Base-by-base conservation (phyloP, 495 filamentous ascomycete genomes). In the Hypoxylon fragiforme region DNA sequence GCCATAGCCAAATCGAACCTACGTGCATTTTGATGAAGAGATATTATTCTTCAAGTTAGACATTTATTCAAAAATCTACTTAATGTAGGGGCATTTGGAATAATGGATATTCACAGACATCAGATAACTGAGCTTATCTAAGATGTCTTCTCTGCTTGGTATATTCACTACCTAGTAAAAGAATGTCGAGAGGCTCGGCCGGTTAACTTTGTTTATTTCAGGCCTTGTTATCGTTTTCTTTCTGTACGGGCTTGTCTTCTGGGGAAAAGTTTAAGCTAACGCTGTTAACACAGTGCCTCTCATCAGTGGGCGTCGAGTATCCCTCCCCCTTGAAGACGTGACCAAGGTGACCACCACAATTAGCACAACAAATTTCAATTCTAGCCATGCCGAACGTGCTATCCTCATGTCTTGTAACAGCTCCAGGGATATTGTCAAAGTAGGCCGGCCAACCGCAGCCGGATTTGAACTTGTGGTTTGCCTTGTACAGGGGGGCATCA, bases 271-370 rank as follows among this genome's bases (percentile, higher is more conserved):
- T 92, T 74, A 98, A 76, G 70, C 89, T 95, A 15, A 97, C 72
- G 58, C 90, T 94, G 68, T 98, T 98, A 41, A 98, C 94, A 70
- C 94, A 98, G 74, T 98, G 94, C 43, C 94, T 76, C 83, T 97
- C 92, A 70, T 98, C 88, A 38, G 92, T 97, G 36, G 94, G 91
- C 13, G 90, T 97, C 7, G 77, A 67, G 70, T 85, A 95, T 31
- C 91, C 90, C 71, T 98, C 94, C 6, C 94, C 94, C 77, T 96
- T 95, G 66, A 98, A 98, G 28, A 97, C 91, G 77, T 98, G 94
- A 18, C 94, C 94, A 44, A 98, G 70, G 77, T 98, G 94, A 2
- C 94, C 94, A 3, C 94, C 94, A 63, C 94, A 98, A 71, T 92
- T 94, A 45, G 78, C 79, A 73, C 94, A 98, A 35, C 91, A 85